Conservation (phyloP, 139 green algal species). For the Mychonastes homosphaera region DNA sequence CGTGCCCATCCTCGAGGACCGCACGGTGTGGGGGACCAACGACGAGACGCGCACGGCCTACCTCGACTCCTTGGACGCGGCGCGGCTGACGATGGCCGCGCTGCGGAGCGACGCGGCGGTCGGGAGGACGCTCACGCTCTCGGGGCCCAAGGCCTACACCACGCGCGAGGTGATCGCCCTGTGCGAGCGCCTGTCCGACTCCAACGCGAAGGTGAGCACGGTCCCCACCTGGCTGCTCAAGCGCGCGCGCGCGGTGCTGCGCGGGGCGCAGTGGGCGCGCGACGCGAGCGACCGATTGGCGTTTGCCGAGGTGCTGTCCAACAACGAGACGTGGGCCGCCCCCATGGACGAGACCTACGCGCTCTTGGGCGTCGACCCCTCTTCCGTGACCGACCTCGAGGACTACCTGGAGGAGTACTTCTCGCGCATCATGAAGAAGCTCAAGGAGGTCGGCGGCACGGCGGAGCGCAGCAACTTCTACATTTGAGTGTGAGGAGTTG, state of each 20-base stretch:
- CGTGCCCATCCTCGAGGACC: conserved; percentile 95
- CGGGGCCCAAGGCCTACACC: conserved; percentile 83
- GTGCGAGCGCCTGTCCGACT: conserved; percentile 80
- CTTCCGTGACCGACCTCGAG: conserved; percentile 68
- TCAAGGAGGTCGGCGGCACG: conserved; percentile 93
- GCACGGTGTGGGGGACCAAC: conserved; percentile 90
- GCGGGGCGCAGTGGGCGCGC: conserved; percentile 78
- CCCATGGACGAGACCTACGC: conserved; percentile 88
- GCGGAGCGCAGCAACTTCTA: conserved; percentile 88
- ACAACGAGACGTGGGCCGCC: conserved; percentile 72
- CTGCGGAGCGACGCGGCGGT: conserved; percentile 58
- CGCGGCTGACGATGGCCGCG: conserved; percentile 73
- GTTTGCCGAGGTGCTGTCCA: conserved; percentile 82
- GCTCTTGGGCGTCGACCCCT: conserved; percentile 75
- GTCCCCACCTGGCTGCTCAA: conserved; percentile 87
- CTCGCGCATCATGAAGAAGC: conserved; percentile 87
- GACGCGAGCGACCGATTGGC: conserved; percentile 91
- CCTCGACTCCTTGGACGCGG: conserved; percentile 84
- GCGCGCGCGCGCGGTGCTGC: conserved; percentile 60
- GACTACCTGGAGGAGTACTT: conserved; percentile 92
- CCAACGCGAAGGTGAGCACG: conserved; percentile 53
- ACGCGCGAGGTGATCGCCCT: conserved; percentile 83
- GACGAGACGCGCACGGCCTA: conserved; percentile 89
- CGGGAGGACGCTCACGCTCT: conserved; percentile 73
- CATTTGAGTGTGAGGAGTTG: no score